Percentiles rank a stretch among this genome's conserved stretches.
Evolutionary conservation across 768 basidiomycete species (phyloP).

Genomic region (Mycena indigotica): DNA sequence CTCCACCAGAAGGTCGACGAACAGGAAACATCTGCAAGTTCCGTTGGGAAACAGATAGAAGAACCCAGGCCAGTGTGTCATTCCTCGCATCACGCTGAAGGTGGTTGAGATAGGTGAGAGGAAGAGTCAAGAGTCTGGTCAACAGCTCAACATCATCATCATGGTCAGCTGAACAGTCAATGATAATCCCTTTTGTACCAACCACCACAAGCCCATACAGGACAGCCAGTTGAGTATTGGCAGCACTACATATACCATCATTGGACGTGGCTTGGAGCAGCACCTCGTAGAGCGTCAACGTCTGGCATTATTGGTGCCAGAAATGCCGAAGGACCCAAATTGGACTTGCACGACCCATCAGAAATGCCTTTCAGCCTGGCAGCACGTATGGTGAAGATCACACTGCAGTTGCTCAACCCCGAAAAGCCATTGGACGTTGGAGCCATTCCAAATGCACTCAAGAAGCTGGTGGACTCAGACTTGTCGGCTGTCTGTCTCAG

Average conservation of each 20-base stretch:
- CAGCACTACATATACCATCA: neutral
- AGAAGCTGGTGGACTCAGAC: neutral
- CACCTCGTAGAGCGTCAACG: neutral
- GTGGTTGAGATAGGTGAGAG: too few relatives aligned
- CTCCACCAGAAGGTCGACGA: too few relatives aligned
- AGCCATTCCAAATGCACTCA: neutral
- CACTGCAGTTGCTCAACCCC: neutral
- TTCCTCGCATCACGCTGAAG: too few relatives aligned
- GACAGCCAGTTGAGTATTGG: too few relatives aligned
- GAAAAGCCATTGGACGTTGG: neutral
- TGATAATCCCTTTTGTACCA: too few relatives aligned
- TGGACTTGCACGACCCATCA: neutral
- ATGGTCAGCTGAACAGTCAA: too few relatives aligned
- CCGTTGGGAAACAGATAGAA: too few relatives aligned
- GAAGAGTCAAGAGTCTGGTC: too few relatives aligned
- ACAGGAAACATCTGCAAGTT: too few relatives aligned
- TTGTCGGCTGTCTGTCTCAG: neutral
- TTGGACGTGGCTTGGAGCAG: neutral
- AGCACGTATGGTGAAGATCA: neutral
- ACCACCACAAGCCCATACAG: too few relatives aligned
- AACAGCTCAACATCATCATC: too few relatives aligned
- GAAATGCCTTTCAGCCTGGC: neutral
- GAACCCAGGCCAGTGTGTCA: too few relatives aligned
- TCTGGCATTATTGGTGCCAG: neutral
- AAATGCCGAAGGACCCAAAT: neutral